These are phyloP conservation scores for Leishmania gerbilli DNA, from an alignment of 208 protist species.

Conservation along the genomic window DNA sequence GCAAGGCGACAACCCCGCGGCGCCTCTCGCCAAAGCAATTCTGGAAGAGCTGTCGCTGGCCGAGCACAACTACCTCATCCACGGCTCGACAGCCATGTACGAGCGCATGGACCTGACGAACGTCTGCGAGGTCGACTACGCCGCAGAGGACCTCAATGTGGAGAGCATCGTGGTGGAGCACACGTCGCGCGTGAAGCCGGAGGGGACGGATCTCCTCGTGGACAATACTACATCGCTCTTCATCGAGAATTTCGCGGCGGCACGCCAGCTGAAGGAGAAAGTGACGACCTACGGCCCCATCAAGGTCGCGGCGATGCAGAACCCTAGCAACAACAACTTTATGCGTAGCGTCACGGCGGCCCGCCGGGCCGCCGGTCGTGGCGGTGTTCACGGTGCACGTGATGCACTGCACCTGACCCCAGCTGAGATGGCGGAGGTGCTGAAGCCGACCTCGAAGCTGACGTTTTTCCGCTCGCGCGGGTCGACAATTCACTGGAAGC, in stretches of 20 bases:
- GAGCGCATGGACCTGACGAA: conserved; percentile 82
- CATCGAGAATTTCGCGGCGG: conserved; percentile 89
- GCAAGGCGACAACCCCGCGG: conserved; percentile 69
- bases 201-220: conserved; percentile 70
- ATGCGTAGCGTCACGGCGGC: conserved; percentile 31
- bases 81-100: conserved; percentile 79
- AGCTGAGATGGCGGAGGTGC: conserved; percentile 44
- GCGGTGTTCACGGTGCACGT: conserved; percentile 18
- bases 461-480: conserved; percentile 80
- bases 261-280: conserved; percentile 69
- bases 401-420: conserved; percentile 27
- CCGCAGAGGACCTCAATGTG: conserved; percentile 83
- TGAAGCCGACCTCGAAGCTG: conserved; percentile 70
- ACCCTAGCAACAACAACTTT: conserved; percentile 61
- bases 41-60: conserved; percentile 81
- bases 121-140: conserved; percentile 79
- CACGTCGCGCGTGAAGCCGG: conserved; percentile 68
- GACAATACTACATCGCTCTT: conserved; percentile 84
- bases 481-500: conserved; percentile 83
- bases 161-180: conserved; percentile 89
- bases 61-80: conserved; percentile 77
- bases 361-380: conserved; percentile 16
- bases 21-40: conserved; percentile 74
- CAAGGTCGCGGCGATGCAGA: conserved; percentile 58
- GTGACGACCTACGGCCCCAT: conserved; percentile 49